Conservation (phyloP, 345 rosid genomes). For the Euphorbia peplus region DNA sequence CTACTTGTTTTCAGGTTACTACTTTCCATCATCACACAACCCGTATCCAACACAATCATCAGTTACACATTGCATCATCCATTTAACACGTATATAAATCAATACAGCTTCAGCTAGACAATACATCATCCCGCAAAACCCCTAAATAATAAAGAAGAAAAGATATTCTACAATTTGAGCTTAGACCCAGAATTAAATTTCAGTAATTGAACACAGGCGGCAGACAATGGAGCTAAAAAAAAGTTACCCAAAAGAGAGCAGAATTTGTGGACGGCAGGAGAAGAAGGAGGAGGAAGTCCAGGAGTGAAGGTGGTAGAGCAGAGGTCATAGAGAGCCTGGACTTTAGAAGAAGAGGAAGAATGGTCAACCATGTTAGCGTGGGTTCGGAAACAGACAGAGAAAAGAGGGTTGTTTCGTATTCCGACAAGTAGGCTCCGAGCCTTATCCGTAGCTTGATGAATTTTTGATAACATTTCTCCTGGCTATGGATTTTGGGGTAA, state of each 20-base stretch:
- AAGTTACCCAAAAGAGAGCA: conserved; percentile 71
- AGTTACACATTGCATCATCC: neutral
- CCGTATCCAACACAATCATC: too few species aligned
- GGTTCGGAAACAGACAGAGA: conserved; percentile 22
- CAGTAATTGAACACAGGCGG: conserved; percentile 19
- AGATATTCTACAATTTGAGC: conserved; percentile 1
- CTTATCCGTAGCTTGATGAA: conserved; percentile 49
- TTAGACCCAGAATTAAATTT: conserved; percentile 8
- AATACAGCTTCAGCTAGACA: neutral
- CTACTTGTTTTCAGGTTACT: too few species aligned
- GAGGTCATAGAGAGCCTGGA: conserved; percentile 65
- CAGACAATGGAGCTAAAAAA: conserved; percentile 15
- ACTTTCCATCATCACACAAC: too few species aligned
- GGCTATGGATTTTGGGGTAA: too few species aligned
- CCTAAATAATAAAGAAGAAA: neutral
- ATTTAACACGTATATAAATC: neutral
- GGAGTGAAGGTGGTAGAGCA: conserved; percentile 58
- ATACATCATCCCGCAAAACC: neutral
- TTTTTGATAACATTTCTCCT: conserved; percentile 39
- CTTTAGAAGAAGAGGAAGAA: conserved; percentile 47
- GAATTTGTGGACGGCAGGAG: conserved; percentile 44
- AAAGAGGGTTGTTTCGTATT: conserved; percentile 4
- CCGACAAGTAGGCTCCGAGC: conserved; percentile 29
- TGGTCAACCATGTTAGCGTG: conserved; percentile 43
- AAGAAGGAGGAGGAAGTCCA: conserved; percentile 42